These are phyloP conservation scores for Lycium barbarum DNA, from an alignment of 257 asterid species.

Conservation along the genomic window DNA sequence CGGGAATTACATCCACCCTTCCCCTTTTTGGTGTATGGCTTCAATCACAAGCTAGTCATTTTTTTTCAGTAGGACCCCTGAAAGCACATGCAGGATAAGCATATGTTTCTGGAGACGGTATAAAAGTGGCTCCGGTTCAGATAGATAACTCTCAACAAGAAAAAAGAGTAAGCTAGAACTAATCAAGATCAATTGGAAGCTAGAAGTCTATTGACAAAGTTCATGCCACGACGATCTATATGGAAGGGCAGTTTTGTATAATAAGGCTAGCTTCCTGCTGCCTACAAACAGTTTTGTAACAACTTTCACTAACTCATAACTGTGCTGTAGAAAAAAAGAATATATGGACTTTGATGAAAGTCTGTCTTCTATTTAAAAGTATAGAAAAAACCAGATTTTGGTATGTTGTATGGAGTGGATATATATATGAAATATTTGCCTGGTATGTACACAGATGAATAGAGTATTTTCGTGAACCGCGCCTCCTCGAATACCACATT, in stretches of 20 bases:
- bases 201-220: not conserved
- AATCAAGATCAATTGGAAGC: not conserved
- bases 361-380: not conserved
- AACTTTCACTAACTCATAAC: conserved; percentile 6
- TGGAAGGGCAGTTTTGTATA: not conserved
- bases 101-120: not conserved
- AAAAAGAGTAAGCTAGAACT: not conserved
- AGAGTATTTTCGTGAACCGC: not conserved
- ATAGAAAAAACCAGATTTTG: not conserved
- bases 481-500: conserved; percentile 22
- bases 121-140: not conserved
- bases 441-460: conserved; percentile 27
- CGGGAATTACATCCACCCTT: not conserved
- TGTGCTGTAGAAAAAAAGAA: not conserved
- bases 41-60: not conserved
- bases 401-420: conserved; percentile 22
- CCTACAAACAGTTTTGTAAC: not conserved
- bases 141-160: not conserved
- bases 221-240: not conserved
- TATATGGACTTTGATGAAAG: not conserved
- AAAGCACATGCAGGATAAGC: not conserved
- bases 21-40: not conserved
- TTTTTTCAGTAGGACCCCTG: not conserved
- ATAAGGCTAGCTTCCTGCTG: conserved; percentile 18
- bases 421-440: conserved; percentile 26